Conservation (phyloP, 2,329 filamentous ascomycete genomes). For the Cucurbitaria berberidis region DNA sequence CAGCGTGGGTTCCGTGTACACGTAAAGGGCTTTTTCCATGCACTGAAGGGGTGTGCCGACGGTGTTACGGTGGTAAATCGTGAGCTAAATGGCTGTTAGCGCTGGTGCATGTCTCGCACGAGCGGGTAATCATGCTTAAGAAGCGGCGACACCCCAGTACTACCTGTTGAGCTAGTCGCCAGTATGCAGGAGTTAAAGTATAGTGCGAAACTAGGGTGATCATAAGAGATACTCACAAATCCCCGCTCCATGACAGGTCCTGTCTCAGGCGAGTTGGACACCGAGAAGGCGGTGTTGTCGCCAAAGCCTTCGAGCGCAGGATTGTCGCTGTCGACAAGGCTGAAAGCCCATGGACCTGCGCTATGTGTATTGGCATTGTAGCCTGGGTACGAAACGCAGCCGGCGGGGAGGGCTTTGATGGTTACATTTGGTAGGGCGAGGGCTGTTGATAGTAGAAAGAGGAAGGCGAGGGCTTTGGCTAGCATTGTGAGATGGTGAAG, state of each 20-base stretch:
- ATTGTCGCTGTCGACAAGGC: slow-evolving; percentile 22
- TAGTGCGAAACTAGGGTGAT: no score
- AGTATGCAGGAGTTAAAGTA: no score
- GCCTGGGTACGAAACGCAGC: slow-evolving; percentile 24
- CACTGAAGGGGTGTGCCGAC: slow-evolving; percentile 25
- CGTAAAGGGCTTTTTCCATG: slow-evolving; percentile 12
- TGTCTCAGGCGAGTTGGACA: slow-evolving; percentile 2
- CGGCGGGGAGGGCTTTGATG: slow-evolving; percentile 17
- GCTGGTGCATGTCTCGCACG: no score
- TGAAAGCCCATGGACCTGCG: slow-evolving; percentile 20
- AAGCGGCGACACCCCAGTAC: no score
- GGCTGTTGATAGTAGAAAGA: slow-evolving; percentile 6
- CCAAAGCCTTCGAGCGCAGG: slow-evolving; percentile 17
- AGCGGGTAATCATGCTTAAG: no score
- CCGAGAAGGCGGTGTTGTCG: slow-evolving; percentile 15
- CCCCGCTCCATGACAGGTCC: slow-evolving; percentile 21
- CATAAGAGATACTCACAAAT: slow-evolving; percentile 16
- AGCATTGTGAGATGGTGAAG: background rate
- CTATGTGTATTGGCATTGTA: slow-evolving; percentile 19
- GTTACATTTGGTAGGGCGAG: slow-evolving; percentile 20
- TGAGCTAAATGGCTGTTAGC: slow-evolving; percentile 16
- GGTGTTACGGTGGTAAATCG: slow-evolving; percentile 19
- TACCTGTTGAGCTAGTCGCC: no score
- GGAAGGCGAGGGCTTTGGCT: slow-evolving; percentile 29
- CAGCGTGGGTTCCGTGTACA: slow-evolving; percentile 13